A percentile compares a stretch with the other conserved stretches of the same genome.
Conservation (phyloP, 306 rosid species). For the Castanopsis chinensis region DNA sequence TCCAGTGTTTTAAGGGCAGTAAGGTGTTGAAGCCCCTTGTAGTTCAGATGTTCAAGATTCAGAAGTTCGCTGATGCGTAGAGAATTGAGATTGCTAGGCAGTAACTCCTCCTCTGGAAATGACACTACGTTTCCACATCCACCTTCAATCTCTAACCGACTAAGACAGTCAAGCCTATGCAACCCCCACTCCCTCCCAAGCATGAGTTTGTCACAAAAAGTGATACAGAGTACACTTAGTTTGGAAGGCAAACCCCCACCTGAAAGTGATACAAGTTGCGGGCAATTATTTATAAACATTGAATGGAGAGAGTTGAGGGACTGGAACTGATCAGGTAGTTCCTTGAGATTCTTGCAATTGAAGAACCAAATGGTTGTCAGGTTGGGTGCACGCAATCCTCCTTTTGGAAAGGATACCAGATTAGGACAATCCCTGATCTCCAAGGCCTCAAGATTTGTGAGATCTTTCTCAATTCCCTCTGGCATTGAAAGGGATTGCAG, state of each 20-base stretch:
- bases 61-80: too few relatives aligned
- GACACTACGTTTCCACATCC: too few relatives aligned
- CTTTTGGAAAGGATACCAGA: background rate
- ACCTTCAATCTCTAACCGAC: too few relatives aligned
- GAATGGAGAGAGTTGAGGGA: background rate
- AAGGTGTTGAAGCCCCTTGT: too few relatives aligned
- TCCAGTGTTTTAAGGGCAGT: too few relatives aligned
- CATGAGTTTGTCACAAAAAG: background rate
- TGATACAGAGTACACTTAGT: background rate
- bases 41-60: too few relatives aligned
- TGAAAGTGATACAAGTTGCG: background rate
- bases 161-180: background rate
- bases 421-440: background rate
- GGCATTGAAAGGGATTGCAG: background rate
- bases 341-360: background rate
- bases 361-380: background rate
- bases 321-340: background rate
- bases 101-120: too few relatives aligned
- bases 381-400: background rate
- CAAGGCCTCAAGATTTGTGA: background rate
- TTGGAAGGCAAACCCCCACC: constrained; percentile 6
- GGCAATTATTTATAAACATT: background rate
- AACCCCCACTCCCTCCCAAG: background rate
- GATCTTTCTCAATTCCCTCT: background rate
- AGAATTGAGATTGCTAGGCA: too few relatives aligned